Conservation (phyloP, 208 protist species). For the Herpetomonas tarakana region DNA sequence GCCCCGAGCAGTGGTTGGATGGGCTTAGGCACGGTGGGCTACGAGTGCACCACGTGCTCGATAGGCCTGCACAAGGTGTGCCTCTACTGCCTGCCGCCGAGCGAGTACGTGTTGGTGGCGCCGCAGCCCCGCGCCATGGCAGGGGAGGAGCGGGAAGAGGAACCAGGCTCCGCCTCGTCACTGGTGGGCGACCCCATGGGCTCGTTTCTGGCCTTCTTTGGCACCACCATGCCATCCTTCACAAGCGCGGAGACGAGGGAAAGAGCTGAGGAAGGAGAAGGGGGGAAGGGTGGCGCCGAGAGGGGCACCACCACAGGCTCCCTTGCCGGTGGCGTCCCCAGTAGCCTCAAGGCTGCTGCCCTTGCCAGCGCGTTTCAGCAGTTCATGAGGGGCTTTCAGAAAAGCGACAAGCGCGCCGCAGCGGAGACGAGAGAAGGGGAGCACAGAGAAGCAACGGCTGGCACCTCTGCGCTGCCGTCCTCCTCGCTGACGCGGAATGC, state of each 20-base stretch:
- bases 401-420: not conserved
- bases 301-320: too few relatives aligned
- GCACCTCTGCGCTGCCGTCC: not conserved
- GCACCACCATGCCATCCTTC: too few relatives aligned
- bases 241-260: too few relatives aligned
- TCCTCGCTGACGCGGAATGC: not conserved
- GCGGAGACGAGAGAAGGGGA: too few relatives aligned
- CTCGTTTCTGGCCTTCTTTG: too few relatives aligned
- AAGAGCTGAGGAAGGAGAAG: not conserved
- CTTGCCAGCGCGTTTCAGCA: not conserved
- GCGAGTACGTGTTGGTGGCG: slow-evolving; percentile 3
- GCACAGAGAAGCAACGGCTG: too few relatives aligned
- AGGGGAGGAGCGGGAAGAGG: not conserved
- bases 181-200: too few relatives aligned
- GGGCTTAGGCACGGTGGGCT: slow-evolving; percentile 40
- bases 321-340: too few relatives aligned
- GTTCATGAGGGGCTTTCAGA: slow-evolving; percentile 1
- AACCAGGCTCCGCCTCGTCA: too few relatives aligned
- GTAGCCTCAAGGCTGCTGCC: not conserved
- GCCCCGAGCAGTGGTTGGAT: slow-evolving; percentile 9
- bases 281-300: not conserved
- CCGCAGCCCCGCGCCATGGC: slow-evolving; percentile 12
- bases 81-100: slow-evolving; percentile 15
- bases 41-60: slow-evolving; percentile 34
- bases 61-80: slow-evolving; percentile 39